Evolutionary conservation across 1,139 yeast species (phyloP).

Genomic region (Hyphopichia buzzinii): DNA sequence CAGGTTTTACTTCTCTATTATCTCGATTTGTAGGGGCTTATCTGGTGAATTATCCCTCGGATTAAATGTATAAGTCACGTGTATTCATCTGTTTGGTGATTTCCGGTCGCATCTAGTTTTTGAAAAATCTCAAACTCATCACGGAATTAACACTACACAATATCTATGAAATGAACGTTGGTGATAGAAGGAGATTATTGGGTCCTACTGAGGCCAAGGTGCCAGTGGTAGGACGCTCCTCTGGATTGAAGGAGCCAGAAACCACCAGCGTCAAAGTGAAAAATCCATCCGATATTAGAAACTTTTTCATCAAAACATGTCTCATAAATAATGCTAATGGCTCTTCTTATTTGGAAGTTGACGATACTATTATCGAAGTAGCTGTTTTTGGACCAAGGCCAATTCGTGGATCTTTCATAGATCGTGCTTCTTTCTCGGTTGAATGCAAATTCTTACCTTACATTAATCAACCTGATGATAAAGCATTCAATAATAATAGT

Average conservation of each 20-base stretch:
- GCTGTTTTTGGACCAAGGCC: constrained; percentile 91
- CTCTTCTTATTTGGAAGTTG: constrained; percentile 74
- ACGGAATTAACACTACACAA: too few relatives aligned
- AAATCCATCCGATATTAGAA: constrained; percentile 20
- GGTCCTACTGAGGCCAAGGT: constrained; percentile 64
- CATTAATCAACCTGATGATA: constrained; percentile 38
- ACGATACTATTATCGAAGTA: constrained; percentile 59
- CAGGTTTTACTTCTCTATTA: too few relatives aligned
- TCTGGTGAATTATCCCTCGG: too few relatives aligned
- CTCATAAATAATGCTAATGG: constrained; percentile 75
- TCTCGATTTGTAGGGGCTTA: too few relatives aligned
- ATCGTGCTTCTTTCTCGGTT: constrained; percentile 66
- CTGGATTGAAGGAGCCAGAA: constrained; percentile 6
- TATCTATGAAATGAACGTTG: constrained; percentile 43
- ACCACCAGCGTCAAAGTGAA: neutral
- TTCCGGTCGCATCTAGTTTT: too few relatives aligned
- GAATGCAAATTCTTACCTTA: constrained; percentile 61
- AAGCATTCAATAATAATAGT: constrained; percentile 17
- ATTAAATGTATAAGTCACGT: neutral
- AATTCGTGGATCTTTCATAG: constrained; percentile 69
- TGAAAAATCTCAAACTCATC: too few relatives aligned
- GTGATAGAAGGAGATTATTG: constrained; percentile 68
- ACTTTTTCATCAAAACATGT: constrained; percentile 57
- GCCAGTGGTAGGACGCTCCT: constrained; percentile 28
- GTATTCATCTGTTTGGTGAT: neutral